Percentiles rank a stretch among this genome's conserved stretches.
These are phyloP conservation scores for Lanzia echinophila DNA, from an alignment of 2,329 filamentous ascomycete genomes.

Conservation along the genomic window DNA sequence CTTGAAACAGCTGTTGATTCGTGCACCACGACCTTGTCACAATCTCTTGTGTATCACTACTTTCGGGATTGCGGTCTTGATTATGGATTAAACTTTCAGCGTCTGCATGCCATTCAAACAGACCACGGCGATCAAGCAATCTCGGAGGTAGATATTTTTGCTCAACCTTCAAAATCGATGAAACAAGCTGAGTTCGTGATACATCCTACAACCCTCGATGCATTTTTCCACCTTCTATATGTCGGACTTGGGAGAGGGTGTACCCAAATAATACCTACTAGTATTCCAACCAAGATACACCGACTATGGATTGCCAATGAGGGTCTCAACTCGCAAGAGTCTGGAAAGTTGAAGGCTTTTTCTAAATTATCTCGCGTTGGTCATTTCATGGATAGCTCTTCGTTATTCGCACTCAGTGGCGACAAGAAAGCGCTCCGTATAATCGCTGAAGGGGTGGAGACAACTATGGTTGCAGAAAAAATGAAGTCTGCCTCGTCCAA, in stretches of 20 bases:
- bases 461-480: too few species aligned
- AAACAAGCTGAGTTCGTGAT: too few species aligned
- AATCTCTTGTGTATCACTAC: too few species aligned
- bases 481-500: too few species aligned
- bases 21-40: background rate
- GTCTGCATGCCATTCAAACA: background rate
- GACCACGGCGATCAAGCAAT: conserved; percentile 16
- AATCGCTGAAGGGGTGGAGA: too few species aligned
- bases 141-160: conserved; percentile 15
- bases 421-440: too few species aligned
- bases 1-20: background rate
- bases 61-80: conserved; percentile 37
- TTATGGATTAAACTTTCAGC: background rate
- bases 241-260: background rate
- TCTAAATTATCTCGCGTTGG: too few species aligned
- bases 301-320: background rate
- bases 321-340: background rate
- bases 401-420: too few species aligned
- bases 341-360: too few species aligned
- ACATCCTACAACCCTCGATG: background rate
- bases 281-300: background rate
- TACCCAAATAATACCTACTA: background rate
- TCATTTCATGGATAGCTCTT: too few species aligned
- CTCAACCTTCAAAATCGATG: too few species aligned
- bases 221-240: background rate